Percentiles rank a stretch among this genome's conserved stretches.
These are phyloP conservation scores for Euclidium syriacum DNA, from an alignment of 345 rosid genomes.

Conservation along the genomic window DNA sequence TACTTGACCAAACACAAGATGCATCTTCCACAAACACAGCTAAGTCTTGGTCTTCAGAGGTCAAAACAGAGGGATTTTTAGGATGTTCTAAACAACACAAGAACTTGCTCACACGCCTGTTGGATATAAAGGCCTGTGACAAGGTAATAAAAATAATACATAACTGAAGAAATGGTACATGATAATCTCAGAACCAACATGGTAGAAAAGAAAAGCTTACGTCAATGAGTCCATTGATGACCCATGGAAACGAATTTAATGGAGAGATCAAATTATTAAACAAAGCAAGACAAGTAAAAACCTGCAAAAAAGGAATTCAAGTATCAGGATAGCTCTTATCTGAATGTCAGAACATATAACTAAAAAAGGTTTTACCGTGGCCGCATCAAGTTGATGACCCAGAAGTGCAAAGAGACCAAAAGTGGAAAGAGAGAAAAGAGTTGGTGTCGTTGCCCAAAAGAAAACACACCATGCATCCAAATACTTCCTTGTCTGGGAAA, in stretches of 20 bases:
- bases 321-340: not conserved
- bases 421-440: slow-evolving; percentile 80
- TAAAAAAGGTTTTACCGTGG: slow-evolving; percentile 46
- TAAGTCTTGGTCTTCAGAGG: slow-evolving; percentile 42
- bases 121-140: slow-evolving; percentile 78
- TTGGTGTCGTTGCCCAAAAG: slow-evolving; percentile 97
- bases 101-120: slow-evolving; percentile 72
- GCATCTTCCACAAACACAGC: slow-evolving; percentile 57
- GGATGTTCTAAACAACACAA: slow-evolving; percentile 53
- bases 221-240: slow-evolving; percentile 89
- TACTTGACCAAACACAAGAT: slow-evolving; percentile 69
- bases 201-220: slow-evolving; percentile 47
- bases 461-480: slow-evolving; percentile 98
- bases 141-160: slow-evolving; percentile 10
- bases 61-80: slow-evolving; percentile 26
- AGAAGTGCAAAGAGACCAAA: slow-evolving; percentile 78
- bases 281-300: slow-evolving; percentile 88
- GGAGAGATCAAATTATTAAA: slow-evolving; percentile 88
- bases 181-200: not conserved
- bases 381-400: slow-evolving; percentile 98
- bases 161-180: not conserved
- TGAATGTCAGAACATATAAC: not conserved
- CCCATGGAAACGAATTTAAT: slow-evolving; percentile 95
- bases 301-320: slow-evolving; percentile 41
- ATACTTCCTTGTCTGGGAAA: slow-evolving; percentile 78